Base-by-base conservation (phyloP, 352 stramenopile species). In the Pythium dissotocum region DNA sequence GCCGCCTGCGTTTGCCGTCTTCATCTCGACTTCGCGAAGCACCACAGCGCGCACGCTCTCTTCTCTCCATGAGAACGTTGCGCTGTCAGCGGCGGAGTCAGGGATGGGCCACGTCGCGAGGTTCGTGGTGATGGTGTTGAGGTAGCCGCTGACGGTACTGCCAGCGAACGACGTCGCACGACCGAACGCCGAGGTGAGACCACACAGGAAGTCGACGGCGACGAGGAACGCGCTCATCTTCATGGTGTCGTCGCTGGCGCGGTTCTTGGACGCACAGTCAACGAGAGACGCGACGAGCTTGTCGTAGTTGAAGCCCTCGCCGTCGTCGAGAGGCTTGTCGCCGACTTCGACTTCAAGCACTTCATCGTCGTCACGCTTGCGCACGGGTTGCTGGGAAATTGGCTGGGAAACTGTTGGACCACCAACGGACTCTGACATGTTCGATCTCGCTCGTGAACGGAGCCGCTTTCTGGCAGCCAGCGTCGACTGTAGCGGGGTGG, bases 81-180 rank as follows among this genome's bases (percentile, higher is more conserved):
- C 63, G 4, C 61, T 55, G 6, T 63, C 61, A 6, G 58, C 63
- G 1, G 65, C 65, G 2, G 69, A 69, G 2, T 71, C 24, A 1
- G 73, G 59, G 5, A 60, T 51, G 10, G 81, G 69, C 80, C 82
- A 95, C 13, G 57, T 26, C 0, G 72, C 76, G n/a, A 89, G 55
- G 57, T 93, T 93, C 26, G 74, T 75, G 24, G 83, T 69, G 58
- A 95, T 92, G 7, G 85, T 83, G 30, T 70, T 80, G 32, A 95
- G 83, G 68, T 95, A 95, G 1, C 77, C 85, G 16, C 72, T 78
- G 7, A 95, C 87, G 0, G 87, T 91, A 35, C 82, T 91, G 6
- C 77, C 87, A 10, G 87, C 87, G 61, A 95, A 95, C 21, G 87
- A 87, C 21, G 87, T 95, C 21, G 87, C 87, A 56, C 85, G 85